Base-by-base conservation (phyloP, 2,329 filamentous ascomycete species). In the Cladosporium phlei region DNA sequence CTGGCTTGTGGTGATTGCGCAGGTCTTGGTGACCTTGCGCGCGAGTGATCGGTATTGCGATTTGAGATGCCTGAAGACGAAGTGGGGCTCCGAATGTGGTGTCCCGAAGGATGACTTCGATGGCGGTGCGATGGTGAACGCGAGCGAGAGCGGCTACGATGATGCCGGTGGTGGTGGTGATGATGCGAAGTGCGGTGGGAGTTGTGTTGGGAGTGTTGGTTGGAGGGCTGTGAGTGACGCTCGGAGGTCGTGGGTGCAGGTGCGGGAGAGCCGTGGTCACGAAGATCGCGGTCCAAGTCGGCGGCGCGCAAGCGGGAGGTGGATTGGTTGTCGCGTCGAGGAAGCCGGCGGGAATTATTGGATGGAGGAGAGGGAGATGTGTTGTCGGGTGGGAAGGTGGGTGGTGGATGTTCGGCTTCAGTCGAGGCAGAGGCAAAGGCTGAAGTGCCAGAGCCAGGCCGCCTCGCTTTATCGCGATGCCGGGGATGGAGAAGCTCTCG, bases 21-120 rank as follows among this genome's bases (percentile, higher is more conserved):
- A 48, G 52, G 49, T 51, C 53, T 50, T 43, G 66, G 65, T 14
- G 67, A 65, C 49, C 54, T 54, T 19, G 56, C 58, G 42, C 64
- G 59, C 47, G 61, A 60, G 47, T 59, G 50, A 52, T 60, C 59
- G 43, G 67, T 63, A 52, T 57, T 60, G 49, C 60, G 62, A 30
- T 45, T 22, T 24, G 39, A 24, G 24, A 29, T 32, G 22, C 30
- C 24, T 11, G 14, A 12, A 43, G 63, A 59, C 59, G 67, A 65
- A 46, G 48, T 35, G 47, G 49, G 20, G 47, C 50, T 50, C 37
- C 47, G 32, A 55, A 59, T 55, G 56, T 43, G 50, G 33, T 50
- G 48, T 30, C 42, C 47, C 17, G 48, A 39, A 43, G 53, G 48
- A 25, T 50, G 52, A 17, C 50, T 34, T 34, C 34, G 51, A 29